Percentiles rank a stretch among this genome's conserved stretches.
Evolutionary conservation across 805 yeast species (phyloP).

Genomic region (Candida manassasensis): DNA sequence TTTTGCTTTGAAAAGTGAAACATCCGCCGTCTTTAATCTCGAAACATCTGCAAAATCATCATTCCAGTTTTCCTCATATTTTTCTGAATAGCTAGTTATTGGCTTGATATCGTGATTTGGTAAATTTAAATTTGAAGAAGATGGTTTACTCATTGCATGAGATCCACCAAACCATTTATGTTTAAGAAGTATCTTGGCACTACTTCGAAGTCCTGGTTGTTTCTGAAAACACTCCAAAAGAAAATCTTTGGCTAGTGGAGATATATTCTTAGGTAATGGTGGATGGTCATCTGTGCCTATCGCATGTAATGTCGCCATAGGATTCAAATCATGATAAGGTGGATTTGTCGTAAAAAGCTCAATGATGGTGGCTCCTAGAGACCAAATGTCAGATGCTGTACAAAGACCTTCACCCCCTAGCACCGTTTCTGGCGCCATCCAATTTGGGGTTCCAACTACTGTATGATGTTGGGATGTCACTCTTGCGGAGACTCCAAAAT

Average conservation of each 20-base stretch:
- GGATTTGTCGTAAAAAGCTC: slow-evolving; percentile 85
- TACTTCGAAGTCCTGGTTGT: slow-evolving; percentile 54
- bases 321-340: slow-evolving; percentile 72
- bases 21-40: slow-evolving; percentile 3
- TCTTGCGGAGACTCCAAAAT: slow-evolving; percentile 89
- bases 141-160: slow-evolving; percentile 5
- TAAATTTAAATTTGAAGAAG: slow-evolving; percentile 1
- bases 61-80: slow-evolving; percentile 34
- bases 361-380: slow-evolving; percentile 89
- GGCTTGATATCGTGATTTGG: slow-evolving; percentile 14
- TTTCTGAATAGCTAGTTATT: slow-evolving; percentile 23
- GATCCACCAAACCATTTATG: slow-evolving; percentile 55
- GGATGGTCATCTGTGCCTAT: slow-evolving; percentile 74
- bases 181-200: slow-evolving; percentile 49
- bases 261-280: slow-evolving; percentile 53
- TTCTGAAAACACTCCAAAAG: slow-evolving; percentile 65
- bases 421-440: slow-evolving; percentile 99
- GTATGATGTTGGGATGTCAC: slow-evolving; percentile 35
- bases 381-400: slow-evolving; percentile 88
- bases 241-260: slow-evolving; percentile 49
- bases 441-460: slow-evolving; percentile 84
- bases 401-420: slow-evolving; percentile 76
- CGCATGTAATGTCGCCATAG: slow-evolving; percentile 79
- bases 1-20: slow-evolving; percentile 8
- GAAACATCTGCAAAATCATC: slow-evolving; percentile 22